Conservation (phyloP, 78 protist species). For the Dictyostelium intermedium region DNA sequence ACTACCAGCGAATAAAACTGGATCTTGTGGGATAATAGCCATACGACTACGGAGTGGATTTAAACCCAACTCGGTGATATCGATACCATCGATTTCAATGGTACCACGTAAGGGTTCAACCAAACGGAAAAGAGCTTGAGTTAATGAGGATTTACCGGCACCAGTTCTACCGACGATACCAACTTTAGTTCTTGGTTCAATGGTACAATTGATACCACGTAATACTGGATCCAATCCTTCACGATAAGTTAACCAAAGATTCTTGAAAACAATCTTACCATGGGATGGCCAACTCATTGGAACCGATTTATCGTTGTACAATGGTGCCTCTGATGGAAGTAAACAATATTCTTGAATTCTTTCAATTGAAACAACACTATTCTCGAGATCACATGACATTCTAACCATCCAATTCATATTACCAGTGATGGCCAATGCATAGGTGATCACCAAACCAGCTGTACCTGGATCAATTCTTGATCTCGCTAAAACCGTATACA, state of each 20-base stretch:
- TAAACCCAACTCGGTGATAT: conserved; percentile 68
- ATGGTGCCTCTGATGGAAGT: conserved; percentile 65
- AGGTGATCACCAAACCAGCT: conserved; percentile 85
- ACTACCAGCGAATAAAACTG: conserved; percentile 91
- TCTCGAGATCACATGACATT: conserved; percentile 70
- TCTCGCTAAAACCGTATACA: conserved; percentile 63
- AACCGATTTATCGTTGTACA: conserved; percentile 18
- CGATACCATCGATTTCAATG: conserved; percentile 81
- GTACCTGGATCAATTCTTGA: conserved; percentile 58
- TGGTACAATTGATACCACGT: conserved; percentile 41
- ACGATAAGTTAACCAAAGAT: conserved; percentile 87
- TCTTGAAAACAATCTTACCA: conserved; percentile 78
- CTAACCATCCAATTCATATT: conserved; percentile 79
- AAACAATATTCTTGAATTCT: conserved; percentile 69
- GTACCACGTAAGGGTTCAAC: conserved; percentile 76
- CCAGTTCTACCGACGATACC: conserved; percentile 93
- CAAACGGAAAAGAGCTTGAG: conserved; percentile 84
- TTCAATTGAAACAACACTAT: conserved; percentile 80
- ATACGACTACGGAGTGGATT: conserved; percentile 80
- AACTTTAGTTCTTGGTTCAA: conserved; percentile 83
- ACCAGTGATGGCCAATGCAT: conserved; percentile 79
- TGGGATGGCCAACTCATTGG: conserved; percentile 84
- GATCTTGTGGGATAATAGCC: conserved; percentile 95
- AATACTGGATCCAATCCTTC: conserved; percentile 72
- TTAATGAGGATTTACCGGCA: conserved; percentile 85